Evolutionary conservation across 441 rosid species (phyloP), one percentile per base, ranked within the genome.

Genomic region (Kokia cookei): DNA sequence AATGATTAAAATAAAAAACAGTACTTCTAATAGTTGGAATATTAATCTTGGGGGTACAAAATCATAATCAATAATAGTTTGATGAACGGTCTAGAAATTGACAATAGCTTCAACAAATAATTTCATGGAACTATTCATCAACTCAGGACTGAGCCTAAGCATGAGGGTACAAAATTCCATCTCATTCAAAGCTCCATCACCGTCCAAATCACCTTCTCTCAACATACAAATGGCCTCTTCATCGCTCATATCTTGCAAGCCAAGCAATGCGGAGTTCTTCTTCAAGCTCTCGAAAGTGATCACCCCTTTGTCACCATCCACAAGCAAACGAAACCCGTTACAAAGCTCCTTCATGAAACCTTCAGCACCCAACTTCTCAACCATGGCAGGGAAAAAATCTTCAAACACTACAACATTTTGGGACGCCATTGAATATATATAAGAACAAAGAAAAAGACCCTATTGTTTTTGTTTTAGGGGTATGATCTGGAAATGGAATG

Each of bases 121-220:
- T 40, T 80, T 72, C 37, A 51, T 76, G 37, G 83, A 83, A 17
- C 22, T 74, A 45, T 65, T 77, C 83, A 82, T 82, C 77, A 82
- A 72, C 13, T 47, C 83, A 45, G 85, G 85, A 24, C 85, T 82
- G 42, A 82, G 42, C 81, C 83, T 77, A 69, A 82, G 81, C 85
- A 82, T 82, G 75, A 83, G 79, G 48, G 79, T 79, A 47, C 84
- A 83, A 67, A 80, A 80, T 73, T 83, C 86, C 84, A 72, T 82
- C 76, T 80, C 83, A 62, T 78, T 66, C 78, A 82, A 14, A 19
- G 80, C 81, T 0, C 85, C 85, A 55, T 82, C 85, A 9, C 85
- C 85, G 67, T 82, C 83, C 19, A 77, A 50, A 54, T 82, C 83
- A 13, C 85, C 85, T 80, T 80, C 85, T 71, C 66, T 73, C 76